Percentiles rank a stretch among this genome's conserved stretches.
Conservation (phyloP, 192 early-diverging fungal species). For the Gonapodya sp. region DNA sequence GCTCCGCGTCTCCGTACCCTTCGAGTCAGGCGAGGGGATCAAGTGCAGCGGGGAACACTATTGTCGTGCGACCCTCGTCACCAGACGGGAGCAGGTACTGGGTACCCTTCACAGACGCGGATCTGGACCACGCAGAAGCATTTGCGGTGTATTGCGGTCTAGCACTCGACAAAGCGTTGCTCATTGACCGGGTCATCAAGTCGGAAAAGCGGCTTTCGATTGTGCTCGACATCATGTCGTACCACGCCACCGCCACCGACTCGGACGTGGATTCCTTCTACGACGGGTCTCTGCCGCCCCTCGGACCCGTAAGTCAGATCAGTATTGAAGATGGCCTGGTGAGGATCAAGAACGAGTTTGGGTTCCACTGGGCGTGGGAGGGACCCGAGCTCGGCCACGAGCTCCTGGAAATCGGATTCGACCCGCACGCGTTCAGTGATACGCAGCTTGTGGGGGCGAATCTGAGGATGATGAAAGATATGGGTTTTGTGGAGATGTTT, state of each 20-base stretch:
- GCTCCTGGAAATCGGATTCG: background rate
- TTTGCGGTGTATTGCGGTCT: constrained; percentile 35
- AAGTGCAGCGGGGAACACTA: background rate
- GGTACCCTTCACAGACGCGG: constrained; percentile 19
- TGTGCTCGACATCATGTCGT: constrained; percentile 34
- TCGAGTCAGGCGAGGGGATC: background rate
- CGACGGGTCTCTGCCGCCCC: background rate
- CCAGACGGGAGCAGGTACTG: constrained; percentile 10
- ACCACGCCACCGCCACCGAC: constrained; percentile 20
- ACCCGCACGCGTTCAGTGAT: constrained; percentile 5
- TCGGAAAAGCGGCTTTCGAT: constrained; percentile 23
- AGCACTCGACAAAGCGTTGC: constrained; percentile 26
- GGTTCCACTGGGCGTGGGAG: background rate
- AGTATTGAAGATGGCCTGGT: background rate
- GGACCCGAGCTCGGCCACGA: background rate
- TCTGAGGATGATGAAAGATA: background rate
- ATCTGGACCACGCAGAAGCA: constrained; percentile 24
- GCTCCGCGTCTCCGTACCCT: background rate
- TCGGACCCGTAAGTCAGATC: background rate
- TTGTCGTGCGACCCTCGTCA: constrained; percentile 3
- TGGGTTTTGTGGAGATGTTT: constrained; percentile 20
- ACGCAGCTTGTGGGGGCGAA: background rate
- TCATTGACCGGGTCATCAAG: constrained; percentile 21
- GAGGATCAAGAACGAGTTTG: background rate
- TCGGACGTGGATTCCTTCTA: constrained; percentile 24